A percentile compares a stretch with the other conserved stretches of the same genome.
Evolutionary conservation across 2,329 filamentous ascomycete species (phyloP).

Genomic region (Penicillium griseofulvum): DNA sequence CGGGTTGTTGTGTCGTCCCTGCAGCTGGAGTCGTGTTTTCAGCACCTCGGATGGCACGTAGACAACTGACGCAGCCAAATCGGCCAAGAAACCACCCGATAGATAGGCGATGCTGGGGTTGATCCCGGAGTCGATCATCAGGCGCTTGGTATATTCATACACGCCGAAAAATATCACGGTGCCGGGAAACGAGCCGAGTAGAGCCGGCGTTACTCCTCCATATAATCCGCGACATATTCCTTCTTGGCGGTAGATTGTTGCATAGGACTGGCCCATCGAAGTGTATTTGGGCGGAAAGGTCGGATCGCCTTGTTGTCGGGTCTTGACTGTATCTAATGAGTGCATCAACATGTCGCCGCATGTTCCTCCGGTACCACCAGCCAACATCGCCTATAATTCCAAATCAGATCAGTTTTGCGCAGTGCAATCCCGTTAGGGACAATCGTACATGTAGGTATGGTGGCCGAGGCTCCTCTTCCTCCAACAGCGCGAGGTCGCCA

Average conservation of each 20-base stretch:
- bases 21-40: slow-evolving; percentile 93
- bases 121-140: slow-evolving; percentile 79
- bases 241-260: slow-evolving; percentile 90
- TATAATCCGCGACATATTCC: slow-evolving; percentile 83
- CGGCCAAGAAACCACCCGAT: slow-evolving; percentile 82
- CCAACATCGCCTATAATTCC: slow-evolving; percentile 77
- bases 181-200: slow-evolving; percentile 87
- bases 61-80: slow-evolving; percentile 84
- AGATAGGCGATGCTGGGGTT: slow-evolving; percentile 84
- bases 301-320: slow-evolving; percentile 92
- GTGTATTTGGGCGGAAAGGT: slow-evolving; percentile 90
- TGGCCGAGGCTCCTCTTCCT: slow-evolving; percentile 57
- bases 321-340: slow-evolving; percentile 97
- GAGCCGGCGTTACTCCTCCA: slow-evolving; percentile 86
- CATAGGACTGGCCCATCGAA: slow-evolving; percentile 84
- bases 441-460: slow-evolving; percentile 62
- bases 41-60: slow-evolving; percentile 98
- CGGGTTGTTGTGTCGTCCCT: slow-evolving; percentile 93
- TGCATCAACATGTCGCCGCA: slow-evolving; percentile 98
- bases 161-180: slow-evolving; percentile 94
- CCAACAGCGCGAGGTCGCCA: slow-evolving; percentile 41
- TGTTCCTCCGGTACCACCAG: slow-evolving; percentile 86
- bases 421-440: background rate
- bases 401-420: slow-evolving; percentile 7
- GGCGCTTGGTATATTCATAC: slow-evolving; percentile 92